phyloP scores from a whole-genome alignment of 139 green algal genomes.

The Micractinium conductrix region DNA sequence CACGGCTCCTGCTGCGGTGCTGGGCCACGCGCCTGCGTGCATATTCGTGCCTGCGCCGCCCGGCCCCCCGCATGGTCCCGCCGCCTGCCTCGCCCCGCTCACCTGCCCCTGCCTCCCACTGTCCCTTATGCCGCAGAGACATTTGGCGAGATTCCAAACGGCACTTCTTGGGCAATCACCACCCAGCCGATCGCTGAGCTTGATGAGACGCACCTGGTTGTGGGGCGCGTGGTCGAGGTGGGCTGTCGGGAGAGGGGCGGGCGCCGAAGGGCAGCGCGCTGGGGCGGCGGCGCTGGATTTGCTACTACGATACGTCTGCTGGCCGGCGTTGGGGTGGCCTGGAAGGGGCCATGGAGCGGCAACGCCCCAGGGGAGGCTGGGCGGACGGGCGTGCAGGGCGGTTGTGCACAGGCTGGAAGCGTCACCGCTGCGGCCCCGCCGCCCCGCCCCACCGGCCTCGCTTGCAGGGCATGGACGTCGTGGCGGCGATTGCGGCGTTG shows the following conservation, averaged over 20 bases:
- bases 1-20: no score
- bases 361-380: background rate
- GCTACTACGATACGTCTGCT: no score
- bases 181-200: conserved; percentile 45
- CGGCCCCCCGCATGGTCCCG: background rate
- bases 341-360: background rate
- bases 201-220: conserved; percentile 64
- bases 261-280: background rate
- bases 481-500: conserved; percentile 49
- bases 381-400: background rate
- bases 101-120: background rate
- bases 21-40: no score
- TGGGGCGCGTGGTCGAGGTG: conserved; percentile 59
- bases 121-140: conserved; percentile 28
- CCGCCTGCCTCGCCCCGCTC: background rate
- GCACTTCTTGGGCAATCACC: conserved; percentile 66
- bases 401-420: background rate
- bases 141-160: conserved; percentile 59
- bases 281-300: no score
- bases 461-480: conserved; percentile 51
- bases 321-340: background rate
- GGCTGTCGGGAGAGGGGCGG: background rate
- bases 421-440: background rate
- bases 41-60: background rate
- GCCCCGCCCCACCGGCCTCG: background rate